These are phyloP conservation scores for Eimeria falciformis DNA, from an alignment of 169 alveolate genomes.

Conservation along the genomic window DNA sequence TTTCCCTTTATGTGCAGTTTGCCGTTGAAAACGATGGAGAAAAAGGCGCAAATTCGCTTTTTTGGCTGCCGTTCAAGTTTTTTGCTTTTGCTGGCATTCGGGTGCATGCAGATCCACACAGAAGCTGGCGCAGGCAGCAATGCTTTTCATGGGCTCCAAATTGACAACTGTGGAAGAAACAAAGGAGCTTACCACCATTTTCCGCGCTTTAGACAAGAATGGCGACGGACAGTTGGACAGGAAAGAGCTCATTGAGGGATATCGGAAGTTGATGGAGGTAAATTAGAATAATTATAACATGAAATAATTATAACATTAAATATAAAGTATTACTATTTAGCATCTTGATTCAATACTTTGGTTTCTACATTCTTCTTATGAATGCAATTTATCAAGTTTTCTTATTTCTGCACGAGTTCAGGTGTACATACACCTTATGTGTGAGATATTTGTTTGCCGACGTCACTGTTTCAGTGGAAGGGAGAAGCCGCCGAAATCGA, in stretches of 20 bases:
- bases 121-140: conserved; percentile 92
- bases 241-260: conserved; percentile 88
- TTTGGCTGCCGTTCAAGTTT: not conserved
- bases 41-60: not conserved
- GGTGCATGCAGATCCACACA: conserved; percentile 80
- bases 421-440: too few relatives aligned
- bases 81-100: not conserved
- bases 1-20: not conserved
- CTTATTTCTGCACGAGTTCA: too few relatives aligned
- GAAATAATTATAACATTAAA: too few relatives aligned
- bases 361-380: too few relatives aligned
- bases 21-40: not conserved
- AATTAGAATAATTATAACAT: too few relatives aligned
- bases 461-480: conserved; percentile 80
- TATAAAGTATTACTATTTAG: too few relatives aligned
- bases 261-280: conserved; percentile 83
- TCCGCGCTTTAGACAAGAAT: conserved; percentile 91
- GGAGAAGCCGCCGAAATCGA: conserved; percentile 75
- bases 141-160: conserved; percentile 90
- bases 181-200: conserved; percentile 89
- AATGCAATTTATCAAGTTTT: too few relatives aligned
- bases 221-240: conserved; percentile 91
- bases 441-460: too few relatives aligned
- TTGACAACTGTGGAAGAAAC: conserved; percentile 92
- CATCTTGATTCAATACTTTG: too few relatives aligned